These are phyloP conservation scores for Yamadazyma dushanensis DNA, from an alignment of 1,139 yeast species.

Conservation along the genomic window DNA sequence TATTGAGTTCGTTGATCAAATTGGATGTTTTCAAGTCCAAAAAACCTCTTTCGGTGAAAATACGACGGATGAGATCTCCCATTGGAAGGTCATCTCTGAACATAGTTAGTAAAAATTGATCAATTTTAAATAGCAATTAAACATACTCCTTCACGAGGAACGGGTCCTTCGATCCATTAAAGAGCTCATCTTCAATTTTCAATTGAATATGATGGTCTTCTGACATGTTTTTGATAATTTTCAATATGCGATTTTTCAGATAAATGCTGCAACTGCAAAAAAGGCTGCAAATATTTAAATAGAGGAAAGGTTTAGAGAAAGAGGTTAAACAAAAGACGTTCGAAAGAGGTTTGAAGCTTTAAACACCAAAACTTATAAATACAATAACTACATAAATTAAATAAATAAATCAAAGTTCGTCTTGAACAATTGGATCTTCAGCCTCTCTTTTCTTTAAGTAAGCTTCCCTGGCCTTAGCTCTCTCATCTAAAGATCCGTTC, in stretches of 20 bases:
- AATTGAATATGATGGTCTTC: constrained; percentile 11
- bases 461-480: constrained; percentile 30
- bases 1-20: constrained; percentile 28
- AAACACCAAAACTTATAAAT: too few relatives aligned
- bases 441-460: constrained; percentile 22
- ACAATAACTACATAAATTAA: too few relatives aligned
- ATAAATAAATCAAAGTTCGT: constrained; percentile 14
- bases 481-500: constrained; percentile 33
- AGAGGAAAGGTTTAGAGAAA: too few relatives aligned
- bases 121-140: background rate
- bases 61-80: constrained; percentile 43
- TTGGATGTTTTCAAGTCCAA: constrained; percentile 57
- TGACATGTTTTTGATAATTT: constrained; percentile 4
- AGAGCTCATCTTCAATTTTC: constrained; percentile 18
- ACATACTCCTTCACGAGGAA: constrained; percentile 44
- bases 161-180: constrained; percentile 36
- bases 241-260: constrained; percentile 1
- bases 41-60: constrained; percentile 41
- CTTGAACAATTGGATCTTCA: constrained; percentile 14
- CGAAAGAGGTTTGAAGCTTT: too few relatives aligned
- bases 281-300: too few relatives aligned
- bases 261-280: too few relatives aligned
- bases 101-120: constrained; percentile 15
- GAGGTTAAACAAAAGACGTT: too few relatives aligned
- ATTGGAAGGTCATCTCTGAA: constrained; percentile 38